Percentiles rank a stretch among this genome's conserved stretches.
Evolutionary conservation across 176 grass and related monocot species (phyloP).

Genomic region (Tuctoria greenei): DNA sequence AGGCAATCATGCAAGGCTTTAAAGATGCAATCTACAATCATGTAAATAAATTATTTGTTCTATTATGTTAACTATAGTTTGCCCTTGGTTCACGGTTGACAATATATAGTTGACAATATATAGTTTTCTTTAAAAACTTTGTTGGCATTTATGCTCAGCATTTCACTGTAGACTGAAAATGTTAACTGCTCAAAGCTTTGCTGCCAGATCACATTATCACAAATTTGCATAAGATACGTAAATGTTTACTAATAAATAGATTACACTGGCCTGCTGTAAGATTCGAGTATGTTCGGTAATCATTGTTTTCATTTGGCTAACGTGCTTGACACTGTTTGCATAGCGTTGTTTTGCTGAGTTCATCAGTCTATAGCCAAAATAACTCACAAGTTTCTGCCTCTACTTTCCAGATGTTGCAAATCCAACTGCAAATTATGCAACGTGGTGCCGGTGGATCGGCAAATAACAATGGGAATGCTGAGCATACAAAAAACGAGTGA

Average conservation of each 20-base stretch:
- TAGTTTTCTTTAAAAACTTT: not conserved
- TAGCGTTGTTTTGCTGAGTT: not conserved
- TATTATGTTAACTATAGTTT: not conserved
- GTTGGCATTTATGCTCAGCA: not conserved
- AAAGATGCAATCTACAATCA: too few species aligned
- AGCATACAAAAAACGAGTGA: slow-evolving; percentile 34
- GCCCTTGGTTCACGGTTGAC: not conserved
- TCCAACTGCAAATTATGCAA: slow-evolving; percentile 63
- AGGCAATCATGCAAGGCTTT: too few species aligned
- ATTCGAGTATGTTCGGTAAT: not conserved
- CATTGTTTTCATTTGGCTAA: not conserved
- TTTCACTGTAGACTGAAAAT: not conserved
- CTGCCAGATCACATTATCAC: not conserved
- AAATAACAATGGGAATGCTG: slow-evolving; percentile 38
- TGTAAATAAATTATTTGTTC: too few species aligned
- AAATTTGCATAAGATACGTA: not conserved
- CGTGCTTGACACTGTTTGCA: not conserved
- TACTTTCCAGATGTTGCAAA: slow-evolving; percentile 61
- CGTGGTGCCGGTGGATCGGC: slow-evolving; percentile 14
- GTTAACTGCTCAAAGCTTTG: not conserved
- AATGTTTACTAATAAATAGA: not conserved
- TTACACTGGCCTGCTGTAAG: not conserved
- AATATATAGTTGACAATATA: not conserved
- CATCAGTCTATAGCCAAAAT: not conserved
- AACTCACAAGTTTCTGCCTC: not conserved